Conservation (phyloP, 2,329 filamentous ascomycete genomes). For the Fusarium decemcellulare region DNA sequence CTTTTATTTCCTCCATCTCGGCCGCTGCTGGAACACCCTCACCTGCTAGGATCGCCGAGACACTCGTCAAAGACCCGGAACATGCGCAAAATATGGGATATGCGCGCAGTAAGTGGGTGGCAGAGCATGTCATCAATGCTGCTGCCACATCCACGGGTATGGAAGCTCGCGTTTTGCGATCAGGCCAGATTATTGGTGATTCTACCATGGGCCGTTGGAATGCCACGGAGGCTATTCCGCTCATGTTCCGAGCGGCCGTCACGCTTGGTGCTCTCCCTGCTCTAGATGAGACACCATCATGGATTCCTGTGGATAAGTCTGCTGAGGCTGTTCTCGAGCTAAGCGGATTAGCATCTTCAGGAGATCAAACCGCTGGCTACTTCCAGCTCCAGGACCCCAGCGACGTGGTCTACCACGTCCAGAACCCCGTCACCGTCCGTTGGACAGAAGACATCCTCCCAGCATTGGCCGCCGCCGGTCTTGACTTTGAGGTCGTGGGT, state of each 20-base stretch:
- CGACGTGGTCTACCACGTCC: constrained; percentile 64
- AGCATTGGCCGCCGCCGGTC: constrained; percentile 59
- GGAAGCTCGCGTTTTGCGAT: constrained; percentile 54
- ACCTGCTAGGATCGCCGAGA: constrained; percentile 54
- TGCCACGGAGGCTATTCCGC: constrained; percentile 62
- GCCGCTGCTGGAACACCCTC: constrained; percentile 51
- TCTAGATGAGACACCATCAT: constrained; percentile 56
- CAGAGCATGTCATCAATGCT: constrained; percentile 59
- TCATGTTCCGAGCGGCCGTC: constrained; percentile 63
- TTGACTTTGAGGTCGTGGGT: constrained; percentile 60
- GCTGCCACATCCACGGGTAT: constrained; percentile 50
- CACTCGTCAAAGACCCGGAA: constrained; percentile 49
- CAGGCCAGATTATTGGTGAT: constrained; percentile 64
- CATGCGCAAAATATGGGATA: constrained; percentile 67
- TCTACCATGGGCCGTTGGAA: constrained; percentile 63
- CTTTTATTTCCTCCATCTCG: constrained; percentile 61
- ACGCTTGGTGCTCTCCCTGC: constrained; percentile 61
- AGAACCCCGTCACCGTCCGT: constrained; percentile 63
- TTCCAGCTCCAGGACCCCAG: constrained; percentile 26
- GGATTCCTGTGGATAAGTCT: constrained; percentile 57
- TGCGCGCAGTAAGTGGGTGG: constrained; percentile 63
- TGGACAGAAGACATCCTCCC: constrained; percentile 69
- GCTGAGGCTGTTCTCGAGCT: constrained; percentile 54
- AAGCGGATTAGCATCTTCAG: constrained; percentile 31
- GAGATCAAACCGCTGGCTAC: constrained; percentile 21